Base-by-base conservation (phyloP, 306 rosid species). In the Lotus japonicus region DNA sequence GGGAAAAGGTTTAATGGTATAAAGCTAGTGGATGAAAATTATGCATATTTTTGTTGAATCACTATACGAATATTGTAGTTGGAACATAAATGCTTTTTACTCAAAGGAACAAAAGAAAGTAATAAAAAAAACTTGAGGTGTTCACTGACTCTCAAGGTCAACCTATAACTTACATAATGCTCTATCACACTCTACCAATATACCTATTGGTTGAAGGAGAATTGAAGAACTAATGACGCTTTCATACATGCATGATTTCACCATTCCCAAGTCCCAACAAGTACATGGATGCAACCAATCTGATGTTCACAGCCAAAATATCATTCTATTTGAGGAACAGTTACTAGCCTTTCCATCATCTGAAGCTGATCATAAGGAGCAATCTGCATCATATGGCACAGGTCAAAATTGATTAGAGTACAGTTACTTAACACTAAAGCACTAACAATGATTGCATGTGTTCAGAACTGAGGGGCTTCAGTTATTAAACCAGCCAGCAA, bases 341-440 rank as follows among this genome's bases (percentile, higher is more conserved):
- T 87, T 2, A 95, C 88, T 75, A 90, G 77, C 68, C 99, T 78
- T 80, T 95, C 99, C 54, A 95, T 82, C 54, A 79, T 88, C 84
- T 90, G 99, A 43, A 95, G 76, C 75, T 90, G 97, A 76, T 94
- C 97, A 69, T 90, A 90, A 46, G 97, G 97, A 63, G 97, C 97
- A 71, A 94, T 90, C 96, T 90, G 94, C 79, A 81, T 45, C 72
- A 69, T 8, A 65, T 16, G 28, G 35, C 23, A 73, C n/a, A 60
- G 70, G 43, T 64, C 36, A 36, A 77, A 31, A 36, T 35, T 16
- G 2, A 21, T 64, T 1, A 48, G 46, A 62, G 14, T 31, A 49
- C 17, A 59, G 11, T 53, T 45, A 6, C 43, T 51, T 36, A 38
- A 61, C 63, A 18, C 42, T 16, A 16, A 51, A 50, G 39, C 48